phyloP scores from a whole-genome alignment of 805 yeast genomes.

The Saccharomycopsis microspora region DNA sequence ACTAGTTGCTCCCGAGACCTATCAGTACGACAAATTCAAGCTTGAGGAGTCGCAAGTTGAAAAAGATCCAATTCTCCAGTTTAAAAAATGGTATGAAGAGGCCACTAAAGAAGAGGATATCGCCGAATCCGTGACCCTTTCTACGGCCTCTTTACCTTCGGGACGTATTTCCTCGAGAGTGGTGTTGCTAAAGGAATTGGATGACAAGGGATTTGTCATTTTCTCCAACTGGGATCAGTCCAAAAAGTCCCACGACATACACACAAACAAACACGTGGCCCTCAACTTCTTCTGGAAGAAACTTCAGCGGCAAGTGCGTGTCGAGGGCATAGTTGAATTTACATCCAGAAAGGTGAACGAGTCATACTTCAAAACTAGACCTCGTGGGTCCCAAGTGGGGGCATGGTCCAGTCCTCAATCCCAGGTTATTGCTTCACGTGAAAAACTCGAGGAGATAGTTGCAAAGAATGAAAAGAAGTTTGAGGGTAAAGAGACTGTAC shows the following conservation, averaged over 20 bases:
- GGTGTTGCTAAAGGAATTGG: constrained; percentile 83
- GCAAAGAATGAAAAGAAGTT: constrained; percentile 42
- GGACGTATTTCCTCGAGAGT: constrained; percentile 85
- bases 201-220: constrained; percentile 69
- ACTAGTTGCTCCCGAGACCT: constrained; percentile 73
- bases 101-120: constrained; percentile 50
- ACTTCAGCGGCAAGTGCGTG: constrained; percentile 83
- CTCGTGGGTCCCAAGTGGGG: constrained; percentile 86
- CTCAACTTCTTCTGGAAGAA: constrained; percentile 88
- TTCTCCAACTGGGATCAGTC: constrained; percentile 90
- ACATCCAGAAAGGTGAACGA: constrained; percentile 65
- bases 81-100: constrained; percentile 75
- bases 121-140: constrained; percentile 79
- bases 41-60: constrained; percentile 43
- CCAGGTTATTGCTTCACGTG: constrained; percentile 41
- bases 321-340: constrained; percentile 75
- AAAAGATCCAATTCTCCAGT: constrained; percentile 61
- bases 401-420: constrained; percentile 97
- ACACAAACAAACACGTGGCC: constrained; percentile 68
- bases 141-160: constrained; percentile 79
- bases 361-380: constrained; percentile 76
- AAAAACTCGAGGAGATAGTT: constrained; percentile 48
- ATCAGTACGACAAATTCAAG: constrained; percentile 67
- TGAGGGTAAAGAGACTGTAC: constrained; percentile 55
- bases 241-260: constrained; percentile 65